Evolutionary conservation across 768 basidiomycete species (phyloP), one percentile per base, ranked within the genome.

Genomic region (Guyanaporus albipodus): DNA sequence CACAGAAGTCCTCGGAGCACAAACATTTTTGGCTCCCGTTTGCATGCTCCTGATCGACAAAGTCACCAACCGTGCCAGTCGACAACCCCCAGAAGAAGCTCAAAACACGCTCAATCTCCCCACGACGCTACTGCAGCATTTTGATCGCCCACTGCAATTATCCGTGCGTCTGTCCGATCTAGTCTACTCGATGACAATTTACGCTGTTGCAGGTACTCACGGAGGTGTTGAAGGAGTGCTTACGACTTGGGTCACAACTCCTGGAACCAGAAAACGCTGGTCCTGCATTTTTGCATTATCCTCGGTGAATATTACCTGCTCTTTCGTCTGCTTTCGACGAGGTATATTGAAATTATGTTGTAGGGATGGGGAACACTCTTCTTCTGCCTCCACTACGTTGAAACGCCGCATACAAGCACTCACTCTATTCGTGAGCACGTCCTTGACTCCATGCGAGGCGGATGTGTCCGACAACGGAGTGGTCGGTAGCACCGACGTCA

Each of bases 11-110:
- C 76, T 98, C 18, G 93, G 91, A 3, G 70, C 84, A 7, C 69
- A 75, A 8, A 83, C 91, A 23, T 99, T 94, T 72, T 69, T 95
- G 35, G 75, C 88, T 0, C 85, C 92, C 0, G 65, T 96, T 12
- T 81, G 77, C 44, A 87, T 96, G 81, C 78, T 97, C 0, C 73
- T 98, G 19, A 73, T 92, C 2, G 90, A 94, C 57, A 90, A 86
- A 55, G 72, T 77, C 4, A 77, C 82, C 8, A 87, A 81, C 53
- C 80, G 83, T 15, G 75, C 85, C 28, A 76, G 80, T 10, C 79
- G 84, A 36, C 85, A 84, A 60, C 73, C 69, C 28, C 54, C 71
- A 3, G 76, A 79, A 17, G 89, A 92, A 40, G 75, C 76, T 6
- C 73, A 73, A 36, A 70, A 62, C 33, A 74, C 82, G 0, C 70